A percentile compares a stretch with the other conserved stretches of the same genome.
These are phyloP conservation scores for Microdochium nivale DNA, from an alignment of 2,329 filamentous ascomycete species.

Conservation along the genomic window DNA sequence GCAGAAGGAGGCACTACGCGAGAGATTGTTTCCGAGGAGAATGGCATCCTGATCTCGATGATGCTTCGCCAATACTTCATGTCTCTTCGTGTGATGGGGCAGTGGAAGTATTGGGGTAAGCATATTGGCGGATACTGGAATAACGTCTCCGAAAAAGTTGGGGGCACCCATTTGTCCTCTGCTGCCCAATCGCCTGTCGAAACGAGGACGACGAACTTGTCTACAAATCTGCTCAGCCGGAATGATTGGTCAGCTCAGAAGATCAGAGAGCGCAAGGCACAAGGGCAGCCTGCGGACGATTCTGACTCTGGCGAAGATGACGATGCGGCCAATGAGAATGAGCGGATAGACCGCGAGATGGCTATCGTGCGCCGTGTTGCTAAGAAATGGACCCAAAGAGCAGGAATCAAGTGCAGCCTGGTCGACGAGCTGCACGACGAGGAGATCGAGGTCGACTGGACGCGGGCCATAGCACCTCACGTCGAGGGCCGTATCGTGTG, in stretches of 20 bases:
- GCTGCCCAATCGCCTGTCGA: neutral
- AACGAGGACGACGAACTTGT: neutral
- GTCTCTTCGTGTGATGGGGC: slow-evolving; percentile 70
- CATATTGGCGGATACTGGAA: slow-evolving; percentile 58
- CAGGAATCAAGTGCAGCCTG: neutral
- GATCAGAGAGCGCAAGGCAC: neutral
- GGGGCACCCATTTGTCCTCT: slow-evolving; percentile 33
- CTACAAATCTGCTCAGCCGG: neutral
- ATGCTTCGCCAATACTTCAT: slow-evolving; percentile 89
- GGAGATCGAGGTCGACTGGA: neutral
- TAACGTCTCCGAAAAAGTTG: slow-evolving; percentile 52
- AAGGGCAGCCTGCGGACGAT: neutral
- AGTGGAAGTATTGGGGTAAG: slow-evolving; percentile 65
- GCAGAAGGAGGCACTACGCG: slow-evolving; percentile 69
- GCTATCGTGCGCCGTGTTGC: neutral
- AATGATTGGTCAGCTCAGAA: neutral
- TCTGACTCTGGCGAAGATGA: neutral
- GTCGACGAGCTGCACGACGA: neutral
- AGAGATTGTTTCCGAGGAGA: slow-evolving; percentile 77
- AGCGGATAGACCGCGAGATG: neutral
- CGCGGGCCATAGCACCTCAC: neutral
- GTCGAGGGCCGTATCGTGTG: neutral
- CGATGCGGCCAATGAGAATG: neutral
- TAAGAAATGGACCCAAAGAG: neutral
- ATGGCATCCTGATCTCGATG: slow-evolving; percentile 76